Evolutionary conservation across 2,329 filamentous ascomycete genomes (phyloP), one percentile per base, ranked within the genome.

Genomic region (Dactylellina leptospora): DNA sequence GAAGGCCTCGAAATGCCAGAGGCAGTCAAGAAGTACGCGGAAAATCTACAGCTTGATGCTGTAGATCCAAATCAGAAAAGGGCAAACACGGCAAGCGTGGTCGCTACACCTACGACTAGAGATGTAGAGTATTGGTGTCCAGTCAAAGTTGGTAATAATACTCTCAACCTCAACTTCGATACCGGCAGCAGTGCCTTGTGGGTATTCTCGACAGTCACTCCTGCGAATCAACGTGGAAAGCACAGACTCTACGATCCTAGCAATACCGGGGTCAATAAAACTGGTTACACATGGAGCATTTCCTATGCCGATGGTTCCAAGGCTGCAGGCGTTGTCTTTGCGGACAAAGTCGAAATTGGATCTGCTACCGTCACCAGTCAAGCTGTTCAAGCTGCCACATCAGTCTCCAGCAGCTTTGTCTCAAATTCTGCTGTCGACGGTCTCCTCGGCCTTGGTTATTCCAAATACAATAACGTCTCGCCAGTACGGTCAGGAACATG

Each of bases 111-210:
- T 13, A 85, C 88, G 74, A 80, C 84, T 45, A 86, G 87, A 75
- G 89, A 90, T 76, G 82, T 85, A 50, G 86, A 91, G 63, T 93
- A 90, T 76, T 83, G 92, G n/a, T 85, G 87, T 0, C 87, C 87
- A 0, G 87, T 91, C 53, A 84, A 78, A 18, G 85, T 92, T 74
- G 89, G 89, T 68, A 87, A 87, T 3, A 89, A 91, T 80, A 84
- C 83, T 3, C 77, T 92, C 66, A 85, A 87, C 76, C 80, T 92
- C 77, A 86, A 90, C 78, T 90, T 92, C 77, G 89, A 92, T 79
- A 89, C 88, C 18, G 89, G 89, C 61, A 91, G 88, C 1, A 85
- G 88, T n/a, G 89, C 91, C 79, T 83, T 90, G 81, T 92, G 88
- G 88, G 85, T 89, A 23, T 89, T 91, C 81, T 69, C 63, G 13